Percentiles rank a stretch among this genome's conserved stretches.
Conservation (phyloP, 1,284 basidiomycete species). For the Cutaneotrichosporon sp. region DNA sequence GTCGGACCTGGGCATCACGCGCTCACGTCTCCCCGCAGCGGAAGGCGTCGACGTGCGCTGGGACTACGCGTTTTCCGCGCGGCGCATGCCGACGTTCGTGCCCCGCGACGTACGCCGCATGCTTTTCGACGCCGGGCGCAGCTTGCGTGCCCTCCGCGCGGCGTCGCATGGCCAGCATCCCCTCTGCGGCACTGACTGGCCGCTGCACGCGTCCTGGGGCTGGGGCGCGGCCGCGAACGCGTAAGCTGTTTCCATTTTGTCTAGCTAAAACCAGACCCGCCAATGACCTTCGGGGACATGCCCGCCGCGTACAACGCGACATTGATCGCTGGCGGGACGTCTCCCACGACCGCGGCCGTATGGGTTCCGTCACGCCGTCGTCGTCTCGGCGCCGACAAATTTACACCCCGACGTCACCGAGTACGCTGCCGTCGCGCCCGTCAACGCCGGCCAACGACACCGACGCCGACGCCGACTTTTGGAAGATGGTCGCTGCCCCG, state of each 20-base stretch:
- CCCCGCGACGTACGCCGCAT: conserved; percentile 27
- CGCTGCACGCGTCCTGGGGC: conserved; percentile 24
- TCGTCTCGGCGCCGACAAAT: neutral
- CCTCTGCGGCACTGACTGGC: conserved; percentile 29
- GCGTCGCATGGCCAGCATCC: conserved; percentile 36
- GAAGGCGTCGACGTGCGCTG: conserved; percentile 14
- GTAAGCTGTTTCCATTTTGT: neutral
- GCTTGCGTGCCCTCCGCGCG: conserved; percentile 34
- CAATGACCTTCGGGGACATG: conserved; percentile 19
- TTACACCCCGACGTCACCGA: neutral
- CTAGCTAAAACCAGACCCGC: conserved; percentile 5
- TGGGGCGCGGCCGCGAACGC: conserved; percentile 21
- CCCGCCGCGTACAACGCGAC: conserved; percentile 26
- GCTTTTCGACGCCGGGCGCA: conserved; percentile 41
- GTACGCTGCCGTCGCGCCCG: neutral
- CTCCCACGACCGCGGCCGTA: conserved; percentile 11
- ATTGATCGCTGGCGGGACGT: conserved; percentile 30
- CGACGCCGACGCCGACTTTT: conserved; percentile 13
- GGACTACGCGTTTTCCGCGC: conserved; percentile 33
- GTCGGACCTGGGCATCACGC: conserved; percentile 41
- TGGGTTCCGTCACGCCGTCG: conserved; percentile 22
- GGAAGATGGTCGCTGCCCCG: conserved; percentile 21
- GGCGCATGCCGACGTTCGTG: conserved; percentile 39
- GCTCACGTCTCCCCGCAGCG: conserved; percentile 1
- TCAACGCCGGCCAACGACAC: neutral